phyloP scores from a whole-genome alignment of 352 stramenopile genomes.

The Globisporangium acanthophoron region DNA sequence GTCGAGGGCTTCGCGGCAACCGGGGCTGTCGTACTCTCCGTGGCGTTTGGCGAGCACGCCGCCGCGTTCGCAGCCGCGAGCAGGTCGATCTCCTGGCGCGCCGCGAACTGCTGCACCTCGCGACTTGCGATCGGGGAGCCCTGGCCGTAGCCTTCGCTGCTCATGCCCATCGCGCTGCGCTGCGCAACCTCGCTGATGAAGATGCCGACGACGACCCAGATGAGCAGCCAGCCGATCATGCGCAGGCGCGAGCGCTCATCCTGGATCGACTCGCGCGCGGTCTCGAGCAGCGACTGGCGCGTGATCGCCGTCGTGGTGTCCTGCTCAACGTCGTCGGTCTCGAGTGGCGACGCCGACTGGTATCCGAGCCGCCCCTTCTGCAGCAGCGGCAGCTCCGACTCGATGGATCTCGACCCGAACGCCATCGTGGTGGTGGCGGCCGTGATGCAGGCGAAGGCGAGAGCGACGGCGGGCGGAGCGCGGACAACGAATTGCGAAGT shows the following conservation, averaged over 20 bases:
- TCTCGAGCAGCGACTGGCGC: conserved; percentile 3
- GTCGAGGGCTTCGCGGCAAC: conserved; percentile 29
- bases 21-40: conserved; percentile 2
- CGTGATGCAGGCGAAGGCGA: neutral
- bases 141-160: conserved; percentile 5
- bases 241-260: conserved; percentile 30
- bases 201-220: conserved; percentile 46
- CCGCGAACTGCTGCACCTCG: conserved; percentile 33
- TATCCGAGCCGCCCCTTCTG: conserved; percentile 2
- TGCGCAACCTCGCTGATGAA: conserved; percentile 27
- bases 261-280: conserved; percentile 18
- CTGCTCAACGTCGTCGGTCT: neutral
- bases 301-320: neutral
- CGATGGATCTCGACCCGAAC: neutral
- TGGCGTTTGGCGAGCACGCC: conserved; percentile 12
- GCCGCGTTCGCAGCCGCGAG: conserved; percentile 31
- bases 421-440: neutral
- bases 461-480: neutral
- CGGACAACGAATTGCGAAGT: neutral
- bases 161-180: conserved; percentile 10
- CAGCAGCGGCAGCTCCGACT: conserved; percentile 20
- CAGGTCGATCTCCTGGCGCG: conserved; percentile 47
- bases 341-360: conserved; percentile 2
- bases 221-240: conserved; percentile 36
- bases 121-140: conserved; percentile 16